Evolutionary conservation across 306 rosid genomes (phyloP).

Genomic region (Cicer pinnatifidum): DNA sequence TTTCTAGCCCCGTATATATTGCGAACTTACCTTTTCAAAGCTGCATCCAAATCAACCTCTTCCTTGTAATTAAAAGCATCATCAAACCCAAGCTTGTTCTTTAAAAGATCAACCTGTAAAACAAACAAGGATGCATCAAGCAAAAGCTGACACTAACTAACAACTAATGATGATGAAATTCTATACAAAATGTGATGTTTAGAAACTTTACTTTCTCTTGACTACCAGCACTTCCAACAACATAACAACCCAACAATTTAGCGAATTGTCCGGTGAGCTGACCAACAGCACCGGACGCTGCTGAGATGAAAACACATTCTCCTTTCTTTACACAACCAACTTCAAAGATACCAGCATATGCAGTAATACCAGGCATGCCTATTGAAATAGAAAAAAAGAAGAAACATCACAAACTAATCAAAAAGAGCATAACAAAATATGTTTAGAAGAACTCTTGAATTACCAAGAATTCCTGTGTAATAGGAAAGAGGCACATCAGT

Average conservation of each 20-base stretch:
- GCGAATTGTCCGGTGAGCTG: conserved; percentile 48
- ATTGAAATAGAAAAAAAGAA: not conserved
- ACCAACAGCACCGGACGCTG: conserved; percentile 52
- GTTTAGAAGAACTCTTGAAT: not conserved
- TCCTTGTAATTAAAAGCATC: conserved; percentile 49
- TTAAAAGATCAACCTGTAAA: conserved; percentile 47
- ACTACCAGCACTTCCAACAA: conserved; percentile 49
- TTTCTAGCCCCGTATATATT: no score
- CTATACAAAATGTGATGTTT: not conserved
- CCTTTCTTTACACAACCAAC: conserved; percentile 40
- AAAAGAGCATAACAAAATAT: not conserved
- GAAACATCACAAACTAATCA: not conserved
- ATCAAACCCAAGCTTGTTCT: conserved; percentile 49
- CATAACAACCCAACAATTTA: conserved; percentile 48
- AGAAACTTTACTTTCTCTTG: conserved; percentile 40
- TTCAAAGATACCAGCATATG: conserved; percentile 41
- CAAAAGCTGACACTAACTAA: not conserved
- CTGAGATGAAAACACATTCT: conserved; percentile 43
- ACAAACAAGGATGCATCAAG: not conserved
- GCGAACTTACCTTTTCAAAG: conserved; percentile 40
- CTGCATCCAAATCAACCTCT: conserved; percentile 45
- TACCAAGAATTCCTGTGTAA: conserved; percentile 76
- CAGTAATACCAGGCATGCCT: conserved; percentile 52
- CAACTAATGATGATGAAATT: conserved; percentile 1
- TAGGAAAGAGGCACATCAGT: conserved; percentile 69